Percentiles rank a stretch among this genome's conserved stretches.
phyloP scores from a whole-genome alignment of 192 early-diverging fungal species.

The Anaeromyces robustus region DNA sequence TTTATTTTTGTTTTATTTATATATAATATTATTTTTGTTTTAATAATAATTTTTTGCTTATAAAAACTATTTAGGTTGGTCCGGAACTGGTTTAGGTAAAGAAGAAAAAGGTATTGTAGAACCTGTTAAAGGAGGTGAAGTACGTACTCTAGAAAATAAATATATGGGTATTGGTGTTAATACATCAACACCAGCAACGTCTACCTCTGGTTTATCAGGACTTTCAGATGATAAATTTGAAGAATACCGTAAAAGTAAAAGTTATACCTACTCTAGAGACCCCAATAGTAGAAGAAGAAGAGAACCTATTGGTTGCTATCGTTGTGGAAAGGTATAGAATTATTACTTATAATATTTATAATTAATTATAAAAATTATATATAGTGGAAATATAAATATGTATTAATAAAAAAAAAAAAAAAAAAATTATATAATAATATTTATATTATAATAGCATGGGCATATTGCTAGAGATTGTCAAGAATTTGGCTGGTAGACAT shows the following conservation, averaged over 20 bases:
- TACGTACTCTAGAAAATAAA: not conserved
- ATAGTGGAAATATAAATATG: not conserved
- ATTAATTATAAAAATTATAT: constrained; percentile 1
- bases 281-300: not conserved
- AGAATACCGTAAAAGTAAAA: not conserved
- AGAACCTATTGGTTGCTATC: constrained; percentile 17
- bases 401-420: constrained; percentile 1
- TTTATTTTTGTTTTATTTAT: too few species aligned
- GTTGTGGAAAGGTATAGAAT: not conserved
- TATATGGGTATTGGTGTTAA: not conserved
- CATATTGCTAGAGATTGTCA: not conserved
- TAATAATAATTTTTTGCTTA: too few species aligned
- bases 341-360: not conserved
- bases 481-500: not conserved
- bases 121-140: not conserved
- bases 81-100: not conserved
- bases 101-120: not conserved
- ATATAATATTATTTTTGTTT: too few species aligned
- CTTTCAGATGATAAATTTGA: not conserved
- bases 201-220: not conserved
- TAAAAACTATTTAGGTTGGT: not conserved
- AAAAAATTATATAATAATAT: constrained; percentile 3
- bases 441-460: not conserved
- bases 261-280: not conserved
- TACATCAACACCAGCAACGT: not conserved